A percentile compares a stretch with the other conserved stretches of the same genome.
phyloP scores from a whole-genome alignment of 1,284 basidiomycete species.

The Cutaneotrichosporon sp. region DNA sequence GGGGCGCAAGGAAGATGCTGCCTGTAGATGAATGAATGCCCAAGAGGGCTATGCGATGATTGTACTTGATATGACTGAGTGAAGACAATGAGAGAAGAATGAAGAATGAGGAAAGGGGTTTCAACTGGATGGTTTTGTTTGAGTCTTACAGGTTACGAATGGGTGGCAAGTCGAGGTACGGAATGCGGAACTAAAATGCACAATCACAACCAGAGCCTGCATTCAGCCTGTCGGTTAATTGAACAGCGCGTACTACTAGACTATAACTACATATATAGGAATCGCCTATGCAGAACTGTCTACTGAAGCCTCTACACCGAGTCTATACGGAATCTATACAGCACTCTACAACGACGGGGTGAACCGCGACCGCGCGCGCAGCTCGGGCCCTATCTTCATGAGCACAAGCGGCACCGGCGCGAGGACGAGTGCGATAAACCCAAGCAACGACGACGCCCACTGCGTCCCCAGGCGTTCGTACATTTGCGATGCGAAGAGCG shows the following conservation, averaged over 20 bases:
- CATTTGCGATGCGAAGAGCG: constrained; percentile 58
- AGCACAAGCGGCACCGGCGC: constrained; percentile 54
- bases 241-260: too few relatives aligned
- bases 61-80: background rate
- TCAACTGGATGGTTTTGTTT: too few relatives aligned
- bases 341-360: too few relatives aligned
- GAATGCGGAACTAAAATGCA: background rate
- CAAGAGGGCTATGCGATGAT: background rate
- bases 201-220: background rate
- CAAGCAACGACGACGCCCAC: constrained; percentile 50
- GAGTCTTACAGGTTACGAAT: background rate
- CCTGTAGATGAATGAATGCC: background rate
- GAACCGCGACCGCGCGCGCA: constrained; percentile 55
- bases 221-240: too few relatives aligned
- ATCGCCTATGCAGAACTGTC: too few relatives aligned
- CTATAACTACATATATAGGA: too few relatives aligned
- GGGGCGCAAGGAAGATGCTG: background rate
- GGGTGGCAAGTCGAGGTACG: background rate
- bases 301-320: too few relatives aligned
- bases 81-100: background rate
- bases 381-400: constrained; percentile 54
- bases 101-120: background rate
- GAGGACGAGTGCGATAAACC: constrained; percentile 46
- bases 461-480: constrained; percentile 54
- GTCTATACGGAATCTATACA: background rate